These are phyloP conservation scores for Limnanthes douglasii DNA, from an alignment of 345 rosid genomes.

Conservation along the genomic window DNA sequence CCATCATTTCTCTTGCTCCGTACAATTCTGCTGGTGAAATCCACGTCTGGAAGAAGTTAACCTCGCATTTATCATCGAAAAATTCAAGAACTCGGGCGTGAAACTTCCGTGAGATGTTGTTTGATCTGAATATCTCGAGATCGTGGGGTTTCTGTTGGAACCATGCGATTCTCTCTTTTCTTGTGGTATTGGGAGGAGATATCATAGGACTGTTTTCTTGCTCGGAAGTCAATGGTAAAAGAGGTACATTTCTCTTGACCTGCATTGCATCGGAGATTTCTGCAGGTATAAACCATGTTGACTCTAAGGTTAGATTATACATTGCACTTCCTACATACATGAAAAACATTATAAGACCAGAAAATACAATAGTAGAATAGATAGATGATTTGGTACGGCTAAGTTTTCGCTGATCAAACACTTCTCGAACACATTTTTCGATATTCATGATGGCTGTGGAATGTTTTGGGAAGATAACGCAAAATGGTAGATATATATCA, in stretches of 20 bases:
- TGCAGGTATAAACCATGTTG: constrained; percentile 2
- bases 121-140: constrained; percentile 36
- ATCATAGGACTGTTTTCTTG: constrained; percentile 17
- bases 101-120: constrained; percentile 25
- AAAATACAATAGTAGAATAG: constrained; percentile 13
- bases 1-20: constrained; percentile 37
- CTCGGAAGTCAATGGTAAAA: constrained; percentile 5
- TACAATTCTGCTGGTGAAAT: constrained; percentile 39
- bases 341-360: constrained; percentile 21
- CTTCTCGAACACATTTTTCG: constrained; percentile 8
- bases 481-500: constrained; percentile 8
- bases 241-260: constrained; percentile 1
- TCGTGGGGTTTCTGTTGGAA: constrained; percentile 24
- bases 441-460: constrained; percentile 12
- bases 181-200: constrained; percentile 29
- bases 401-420: constrained; percentile 7
- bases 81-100: constrained; percentile 33
- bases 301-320: constrained; percentile 10
- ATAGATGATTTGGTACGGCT: constrained; percentile 12
- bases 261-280: constrained; percentile 8
- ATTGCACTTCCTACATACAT: constrained; percentile 19
- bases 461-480: constrained; percentile 8
- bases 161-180: constrained; percentile 32
- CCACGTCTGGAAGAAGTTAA: constrained; percentile 79
- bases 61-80: constrained; percentile 30